phyloP scores from a whole-genome alignment of 2,329 filamentous ascomycete genomes.

The Colletotrichum trifolii region DNA sequence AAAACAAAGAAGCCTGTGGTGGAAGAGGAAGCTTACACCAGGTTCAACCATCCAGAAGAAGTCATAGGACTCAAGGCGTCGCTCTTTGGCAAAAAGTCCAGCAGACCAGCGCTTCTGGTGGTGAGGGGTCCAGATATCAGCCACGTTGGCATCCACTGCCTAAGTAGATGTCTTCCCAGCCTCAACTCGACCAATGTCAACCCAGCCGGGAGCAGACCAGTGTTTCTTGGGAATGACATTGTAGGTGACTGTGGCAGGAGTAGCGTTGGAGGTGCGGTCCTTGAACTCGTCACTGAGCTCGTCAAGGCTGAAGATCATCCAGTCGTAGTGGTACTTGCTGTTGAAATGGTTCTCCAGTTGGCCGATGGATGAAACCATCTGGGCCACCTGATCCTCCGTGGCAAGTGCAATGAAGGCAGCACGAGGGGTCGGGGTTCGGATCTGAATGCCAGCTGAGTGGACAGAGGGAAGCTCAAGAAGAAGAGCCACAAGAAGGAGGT shows the following conservation, averaged over 20 bases:
- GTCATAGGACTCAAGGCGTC: slow-evolving; percentile 70
- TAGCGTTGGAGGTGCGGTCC: slow-evolving; percentile 71
- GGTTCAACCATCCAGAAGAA: slow-evolving; percentile 73
- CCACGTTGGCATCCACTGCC: slow-evolving; percentile 70
- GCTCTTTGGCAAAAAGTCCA: slow-evolving; percentile 83
- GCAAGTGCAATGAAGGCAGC: slow-evolving; percentile 73
- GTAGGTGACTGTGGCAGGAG: slow-evolving; percentile 77
- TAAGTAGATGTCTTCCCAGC: slow-evolving; percentile 74
- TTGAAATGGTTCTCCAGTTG: slow-evolving; percentile 75
- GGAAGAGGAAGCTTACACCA: slow-evolving; percentile 53
- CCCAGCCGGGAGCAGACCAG: slow-evolving; percentile 80
- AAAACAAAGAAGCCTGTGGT: slow-evolving; percentile 36
- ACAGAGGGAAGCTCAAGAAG: not conserved
- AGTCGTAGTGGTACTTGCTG: slow-evolving; percentile 83
- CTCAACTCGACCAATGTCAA: slow-evolving; percentile 72
- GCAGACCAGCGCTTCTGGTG: slow-evolving; percentile 88
- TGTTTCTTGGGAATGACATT: slow-evolving; percentile 80
- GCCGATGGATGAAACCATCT: slow-evolving; percentile 75
- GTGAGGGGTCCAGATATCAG: slow-evolving; percentile 72
- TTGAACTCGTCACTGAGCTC: slow-evolving; percentile 85
- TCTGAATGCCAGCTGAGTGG: slow-evolving; percentile 12
- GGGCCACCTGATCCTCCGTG: slow-evolving; percentile 75
- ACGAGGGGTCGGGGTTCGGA: slow-evolving; percentile 42
- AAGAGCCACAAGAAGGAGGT: slow-evolving; percentile 3
- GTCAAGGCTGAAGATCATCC: slow-evolving; percentile 88